phyloP scores from a whole-genome alignment of 139 green algal species.

The Auxenochlorella protothecoides region DNA sequence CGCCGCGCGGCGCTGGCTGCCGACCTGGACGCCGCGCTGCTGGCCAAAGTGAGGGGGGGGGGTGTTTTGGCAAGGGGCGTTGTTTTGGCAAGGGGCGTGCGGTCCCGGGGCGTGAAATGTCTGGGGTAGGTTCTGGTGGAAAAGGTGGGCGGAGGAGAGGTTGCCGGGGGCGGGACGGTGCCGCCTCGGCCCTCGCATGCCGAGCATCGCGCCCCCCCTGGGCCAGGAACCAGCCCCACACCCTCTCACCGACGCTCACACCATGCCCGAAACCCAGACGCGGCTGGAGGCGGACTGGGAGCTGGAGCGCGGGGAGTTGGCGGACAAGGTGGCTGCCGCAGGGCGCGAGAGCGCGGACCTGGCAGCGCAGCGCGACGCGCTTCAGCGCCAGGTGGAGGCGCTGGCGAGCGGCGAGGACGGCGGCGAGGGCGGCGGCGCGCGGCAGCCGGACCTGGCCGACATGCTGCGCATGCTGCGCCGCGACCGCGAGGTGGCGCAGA shows the following conservation, averaged over 20 bases:
- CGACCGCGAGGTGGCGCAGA: constrained; percentile 33
- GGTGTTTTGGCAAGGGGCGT: neutral
- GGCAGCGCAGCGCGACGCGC: constrained; percentile 24
- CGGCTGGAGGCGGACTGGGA: constrained; percentile 3
- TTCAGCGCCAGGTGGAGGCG: constrained; percentile 38
- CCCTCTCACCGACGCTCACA: too few relatives aligned
- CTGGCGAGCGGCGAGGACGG: constrained; percentile 7
- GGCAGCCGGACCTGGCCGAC: constrained; percentile 23
- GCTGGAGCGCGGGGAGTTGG: constrained; percentile 8
- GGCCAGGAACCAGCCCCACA: too few relatives aligned
- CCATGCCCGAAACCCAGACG: neutral
- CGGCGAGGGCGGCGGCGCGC: constrained; percentile 5
- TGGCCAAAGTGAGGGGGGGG: neutral
- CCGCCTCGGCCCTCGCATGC: neutral
- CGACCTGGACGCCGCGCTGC: constrained; percentile 10
- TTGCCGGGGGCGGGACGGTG: neutral
- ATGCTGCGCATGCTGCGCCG: constrained; percentile 32
- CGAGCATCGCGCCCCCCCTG: too few relatives aligned
- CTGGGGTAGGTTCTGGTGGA: too few relatives aligned
- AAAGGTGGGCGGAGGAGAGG: too few relatives aligned
- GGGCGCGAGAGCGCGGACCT: constrained; percentile 11
- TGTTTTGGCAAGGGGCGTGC: neutral
- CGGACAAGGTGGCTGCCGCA: constrained; percentile 9
- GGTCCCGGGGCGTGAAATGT: neutral
- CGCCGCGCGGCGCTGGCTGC: too few relatives aligned